Conservation (phyloP, 2,329 filamentous ascomycete species). For the Aureobasidium sp. region DNA sequence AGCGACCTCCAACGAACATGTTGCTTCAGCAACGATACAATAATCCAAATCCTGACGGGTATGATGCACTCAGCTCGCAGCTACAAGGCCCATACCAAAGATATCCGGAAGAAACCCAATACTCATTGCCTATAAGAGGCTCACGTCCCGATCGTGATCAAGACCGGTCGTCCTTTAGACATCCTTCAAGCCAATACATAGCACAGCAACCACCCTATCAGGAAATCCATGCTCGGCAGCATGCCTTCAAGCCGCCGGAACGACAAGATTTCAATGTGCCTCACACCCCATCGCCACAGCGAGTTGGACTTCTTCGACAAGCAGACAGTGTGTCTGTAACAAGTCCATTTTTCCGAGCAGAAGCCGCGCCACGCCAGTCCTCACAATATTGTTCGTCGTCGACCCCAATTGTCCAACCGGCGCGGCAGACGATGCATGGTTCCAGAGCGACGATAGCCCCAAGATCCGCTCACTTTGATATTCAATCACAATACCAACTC, state of each 20-base stretch:
- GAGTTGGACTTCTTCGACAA: background rate
- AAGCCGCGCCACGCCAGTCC: background rate
- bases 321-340: background rate
- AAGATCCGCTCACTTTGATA: no score
- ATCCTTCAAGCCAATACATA: background rate
- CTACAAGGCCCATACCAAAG: background rate
- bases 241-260: background rate
- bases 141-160: background rate
- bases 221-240: background rate
- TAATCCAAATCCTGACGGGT: background rate
- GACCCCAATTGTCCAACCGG: background rate
- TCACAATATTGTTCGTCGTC: background rate
- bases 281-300: constrained; percentile 5
- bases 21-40: background rate
- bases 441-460: no score
- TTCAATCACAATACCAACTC: constrained; percentile 23
- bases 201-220: background rate
- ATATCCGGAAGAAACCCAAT: background rate
- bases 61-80: background rate
- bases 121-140: background rate
- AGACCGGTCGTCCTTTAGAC: background rate
- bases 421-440: background rate
- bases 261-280: background rate
- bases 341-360: constrained; percentile 5
- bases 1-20: background rate